Evolutionary conservation across 306 rosid species (phyloP), one percentile per base, ranked within the genome.

Genomic region (Cicer judaicum): DNA sequence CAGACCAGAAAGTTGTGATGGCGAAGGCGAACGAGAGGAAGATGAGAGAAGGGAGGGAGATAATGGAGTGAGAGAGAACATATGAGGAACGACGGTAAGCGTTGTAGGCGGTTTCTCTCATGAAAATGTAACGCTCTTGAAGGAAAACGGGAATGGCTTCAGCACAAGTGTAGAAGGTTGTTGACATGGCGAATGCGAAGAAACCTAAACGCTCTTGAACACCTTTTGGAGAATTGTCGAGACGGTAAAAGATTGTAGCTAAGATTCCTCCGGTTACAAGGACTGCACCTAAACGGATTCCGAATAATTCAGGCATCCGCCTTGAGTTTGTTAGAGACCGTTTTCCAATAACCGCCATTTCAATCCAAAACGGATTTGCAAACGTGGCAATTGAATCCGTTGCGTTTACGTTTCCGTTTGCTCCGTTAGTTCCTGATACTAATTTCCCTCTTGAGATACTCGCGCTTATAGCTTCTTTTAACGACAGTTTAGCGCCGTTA

Each of bases 71-170:
- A 0, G 97, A 85, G 0, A 91, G 84, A 5, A 93, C 97, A 57
- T 93, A 93, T 13, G 97, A 91, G 8, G 97, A 93, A 2, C 98
- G 85, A 6, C 98, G 97, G 77, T 93, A 93, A 1, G 98, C 97
- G 24, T 93, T 91, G 87, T 88, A 85, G 2, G 97, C 94, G 0
- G 98, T 93, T 69, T 93, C 98, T 19, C 98, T 87, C 96, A 93
- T 93, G 89, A 93, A 93, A n/a, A 93, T 93, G 83, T 91, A 91
- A 9, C 98, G 92, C 65, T 93, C 98, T 80, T 93, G 98, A 44
- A 93, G 92, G 76, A 93, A 93, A 1, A 82, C 82, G 0, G 98
- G 98, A 8, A 93, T 83, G 19, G 97, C 96, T 74, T 93, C 98
- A 0, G 98, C 98, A 53, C 98, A 91, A 0, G 97, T 91, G 86